These are phyloP conservation scores for Salix arbutifolia DNA, from an alignment of 345 rosid species.

Conservation along the genomic window DNA sequence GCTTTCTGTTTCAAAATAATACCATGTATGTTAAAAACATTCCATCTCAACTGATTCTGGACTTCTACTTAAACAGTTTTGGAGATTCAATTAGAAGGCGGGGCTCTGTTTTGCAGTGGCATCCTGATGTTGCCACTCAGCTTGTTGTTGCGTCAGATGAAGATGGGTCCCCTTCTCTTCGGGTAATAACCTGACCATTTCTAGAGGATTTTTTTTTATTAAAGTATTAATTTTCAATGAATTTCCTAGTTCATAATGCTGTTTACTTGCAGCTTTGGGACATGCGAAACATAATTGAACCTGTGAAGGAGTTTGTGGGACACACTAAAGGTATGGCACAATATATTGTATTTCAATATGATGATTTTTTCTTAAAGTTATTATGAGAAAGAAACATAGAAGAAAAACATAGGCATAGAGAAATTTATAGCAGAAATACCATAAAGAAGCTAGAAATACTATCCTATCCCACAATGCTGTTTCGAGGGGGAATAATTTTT, in stretches of 20 bases:
- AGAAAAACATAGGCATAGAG: background rate
- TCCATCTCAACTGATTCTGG: conserved; percentile 12
- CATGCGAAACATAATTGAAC: conserved; percentile 86
- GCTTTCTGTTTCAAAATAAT: conserved; percentile 2
- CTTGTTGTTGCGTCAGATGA: conserved; percentile 98
- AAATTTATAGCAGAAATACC: background rate
- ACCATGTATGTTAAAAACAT: too few species aligned
- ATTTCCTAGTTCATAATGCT: conserved; percentile 1
- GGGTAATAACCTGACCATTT: conserved; percentile 43
- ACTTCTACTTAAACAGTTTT: conserved; percentile 52
- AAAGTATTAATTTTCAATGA: background rate
- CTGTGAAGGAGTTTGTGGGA: conserved; percentile 83
- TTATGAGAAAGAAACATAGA: background rate
- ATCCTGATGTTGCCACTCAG: conserved; percentile 97
- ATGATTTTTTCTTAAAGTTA: background rate
- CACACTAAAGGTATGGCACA: conserved; percentile 80
- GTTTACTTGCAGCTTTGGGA: conserved; percentile 88
- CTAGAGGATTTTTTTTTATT: background rate
- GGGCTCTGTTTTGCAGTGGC: conserved; percentile 98
- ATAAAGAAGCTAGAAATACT: background rate
- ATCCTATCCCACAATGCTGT: background rate
- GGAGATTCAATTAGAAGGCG: conserved; percentile 86
- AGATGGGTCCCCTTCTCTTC: conserved; percentile 70
- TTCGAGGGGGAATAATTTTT: background rate
- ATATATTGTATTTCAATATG: background rate